Base-by-base conservation (phyloP, 352 stramenopile genomes). In the Globisporangium emineosum region DNA sequence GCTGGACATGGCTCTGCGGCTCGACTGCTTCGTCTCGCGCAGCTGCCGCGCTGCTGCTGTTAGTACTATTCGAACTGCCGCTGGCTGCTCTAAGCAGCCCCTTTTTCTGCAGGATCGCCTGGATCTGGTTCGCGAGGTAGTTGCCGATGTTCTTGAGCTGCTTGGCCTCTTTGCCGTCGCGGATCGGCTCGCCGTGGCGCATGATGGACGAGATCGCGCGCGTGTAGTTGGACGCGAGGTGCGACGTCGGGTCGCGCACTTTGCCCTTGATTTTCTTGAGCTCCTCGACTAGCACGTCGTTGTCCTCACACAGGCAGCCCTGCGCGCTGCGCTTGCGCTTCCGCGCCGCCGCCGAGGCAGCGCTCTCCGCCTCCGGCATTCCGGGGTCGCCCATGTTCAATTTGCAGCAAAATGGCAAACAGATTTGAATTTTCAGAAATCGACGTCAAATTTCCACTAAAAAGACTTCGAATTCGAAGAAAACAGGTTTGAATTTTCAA, bases 121-220 rank as follows among this genome's bases (percentile, higher is more conserved):
- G 80, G 60, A 95, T 92, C 67, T 94, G 82, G 69, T 92, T 92
- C 52, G 83, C 83, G 62, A 95, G 78, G 72, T 92, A 95, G 67
- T 93, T 95, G 70, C 87, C 87, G 21, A 95, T 83, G 64, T 90
- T 77, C 43, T 71, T 68, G 37, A 95, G 71, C 62, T 78, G 65
- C 64, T 89, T 91, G 64, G 87, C 87, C 58, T 93, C 72, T 2
- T 62, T 60, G 6, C 69, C 85, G 45, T 72, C 83, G 27, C 69
- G 71, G 35, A 95, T 71, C 12, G 63, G 60, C 56, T 72, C 64
- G 0, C 64, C 51, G 56, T 89, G 72, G 47, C 77, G 66, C 55
- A 86, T 86, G n/a, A 95, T 66, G 49, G 82, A 91, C 32, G 71
- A 56, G 56, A 95, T 90, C 7, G 87, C 87, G 56, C 83, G 84